phyloP scores from a whole-genome alignment of 345 rosid species.

The Eucalyptus marginata region DNA sequence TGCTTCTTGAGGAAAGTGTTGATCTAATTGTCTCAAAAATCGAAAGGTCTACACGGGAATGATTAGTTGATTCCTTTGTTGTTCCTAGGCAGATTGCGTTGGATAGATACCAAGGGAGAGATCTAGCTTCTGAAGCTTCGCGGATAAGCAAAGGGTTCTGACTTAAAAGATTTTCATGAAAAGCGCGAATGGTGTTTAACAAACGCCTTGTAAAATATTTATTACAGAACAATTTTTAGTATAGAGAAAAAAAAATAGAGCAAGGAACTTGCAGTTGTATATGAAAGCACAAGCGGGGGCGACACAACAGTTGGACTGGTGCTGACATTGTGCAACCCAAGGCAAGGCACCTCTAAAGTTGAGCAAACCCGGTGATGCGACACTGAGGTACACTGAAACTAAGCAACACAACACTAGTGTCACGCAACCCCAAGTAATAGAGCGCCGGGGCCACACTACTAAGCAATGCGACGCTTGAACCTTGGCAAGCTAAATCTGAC shows the following conservation, averaged over 20 bases:
- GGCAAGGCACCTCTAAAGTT: neutral
- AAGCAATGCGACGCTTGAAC: neutral
- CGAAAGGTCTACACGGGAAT: neutral
- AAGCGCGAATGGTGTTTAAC: neutral
- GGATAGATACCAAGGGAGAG: too few species aligned
- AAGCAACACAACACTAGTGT: neutral
- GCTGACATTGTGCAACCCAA: neutral
- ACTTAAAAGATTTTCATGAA: neutral
- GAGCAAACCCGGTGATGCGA: neutral
- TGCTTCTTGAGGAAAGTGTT: neutral
- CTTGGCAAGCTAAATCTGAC: too few species aligned
- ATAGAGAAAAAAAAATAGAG: neutral
- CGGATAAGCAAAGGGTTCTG: neutral
- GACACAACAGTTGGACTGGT: too few species aligned
- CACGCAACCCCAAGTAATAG: neutral
- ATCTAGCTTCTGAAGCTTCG: too few species aligned
- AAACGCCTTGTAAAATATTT: neutral
- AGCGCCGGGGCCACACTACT: neutral
- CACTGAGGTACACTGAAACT: rapidly evolving
- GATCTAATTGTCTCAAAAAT: neutral
- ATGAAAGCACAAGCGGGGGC: too few species aligned
- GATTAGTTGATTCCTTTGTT: too few species aligned
- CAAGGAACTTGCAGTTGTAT: too few species aligned
- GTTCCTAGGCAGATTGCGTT: too few species aligned
- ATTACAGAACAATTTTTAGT: neutral